phyloP scores from a whole-genome alignment of 129 eudicot genomes.

The Centrapalus pauciflorus region DNA sequence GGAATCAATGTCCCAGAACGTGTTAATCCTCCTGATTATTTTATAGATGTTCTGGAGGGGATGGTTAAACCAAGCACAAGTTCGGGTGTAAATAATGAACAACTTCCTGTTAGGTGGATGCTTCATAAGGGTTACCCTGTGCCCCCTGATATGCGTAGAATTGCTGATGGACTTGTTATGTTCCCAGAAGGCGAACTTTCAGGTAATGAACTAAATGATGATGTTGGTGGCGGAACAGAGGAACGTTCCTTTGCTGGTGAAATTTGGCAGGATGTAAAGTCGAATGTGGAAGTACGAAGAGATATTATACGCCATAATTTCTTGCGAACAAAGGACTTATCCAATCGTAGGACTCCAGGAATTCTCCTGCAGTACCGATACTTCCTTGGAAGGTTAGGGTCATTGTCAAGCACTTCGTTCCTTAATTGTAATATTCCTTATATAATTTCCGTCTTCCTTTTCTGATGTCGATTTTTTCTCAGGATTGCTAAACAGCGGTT shows the following conservation, averaged over 20 bases:
- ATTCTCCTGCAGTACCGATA: slow-evolving; percentile 65
- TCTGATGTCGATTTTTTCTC: slow-evolving; percentile 10
- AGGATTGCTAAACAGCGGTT: slow-evolving; percentile 87
- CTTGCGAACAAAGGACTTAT: slow-evolving; percentile 60
- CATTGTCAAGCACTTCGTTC: neutral
- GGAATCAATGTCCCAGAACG: slow-evolving; percentile 82
- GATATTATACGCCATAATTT: slow-evolving; percentile 68
- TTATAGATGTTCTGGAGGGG: slow-evolving; percentile 74
- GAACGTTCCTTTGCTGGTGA: slow-evolving; percentile 67
- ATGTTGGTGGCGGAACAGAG: slow-evolving; percentile 22
- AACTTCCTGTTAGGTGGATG: slow-evolving; percentile 92
- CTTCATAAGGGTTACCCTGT: slow-evolving; percentile 70
- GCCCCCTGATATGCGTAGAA: slow-evolving; percentile 67
- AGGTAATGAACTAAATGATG: slow-evolving; percentile 5
- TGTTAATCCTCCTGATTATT: slow-evolving; percentile 81
- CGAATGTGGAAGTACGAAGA: slow-evolving; percentile 48
- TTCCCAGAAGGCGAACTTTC: slow-evolving; percentile 23
- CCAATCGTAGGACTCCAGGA: slow-evolving; percentile 76
- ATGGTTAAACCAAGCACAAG: slow-evolving; percentile 55
- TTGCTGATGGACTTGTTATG: slow-evolving; percentile 33
- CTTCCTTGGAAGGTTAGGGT: slow-evolving; percentile 91
- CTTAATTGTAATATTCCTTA: neutral
- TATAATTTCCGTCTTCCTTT: neutral
- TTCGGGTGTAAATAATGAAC: slow-evolving; percentile 42
- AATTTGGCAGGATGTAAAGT: slow-evolving; percentile 52